Percentiles rank a stretch among this genome's conserved stretches.
Evolutionary conservation across 2,329 filamentous ascomycete species (phyloP).

Genomic region (Dendryphion nanum): DNA sequence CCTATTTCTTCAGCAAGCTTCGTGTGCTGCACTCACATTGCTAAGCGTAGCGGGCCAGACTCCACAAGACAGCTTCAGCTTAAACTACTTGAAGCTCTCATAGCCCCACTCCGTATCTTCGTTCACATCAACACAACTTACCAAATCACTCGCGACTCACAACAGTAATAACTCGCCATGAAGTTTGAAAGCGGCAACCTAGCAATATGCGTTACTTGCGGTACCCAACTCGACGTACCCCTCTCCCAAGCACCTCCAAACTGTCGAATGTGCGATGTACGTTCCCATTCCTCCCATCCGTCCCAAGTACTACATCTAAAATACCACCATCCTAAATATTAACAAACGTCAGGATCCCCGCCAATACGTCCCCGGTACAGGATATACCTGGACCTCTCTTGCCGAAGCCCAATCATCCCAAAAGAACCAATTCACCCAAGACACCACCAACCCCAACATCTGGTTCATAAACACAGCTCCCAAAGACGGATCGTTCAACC

Average conservation of each 20-base stretch:
- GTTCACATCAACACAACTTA: not conserved
- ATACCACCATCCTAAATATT: slow-evolving; percentile 6
- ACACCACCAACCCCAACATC: slow-evolving; percentile 45
- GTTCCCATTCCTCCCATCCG: slow-evolving; percentile 10
- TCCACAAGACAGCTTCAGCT: not conserved
- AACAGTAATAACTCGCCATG: slow-evolving; percentile 15
- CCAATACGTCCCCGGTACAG: slow-evolving; percentile 64
- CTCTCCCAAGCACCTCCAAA: slow-evolving; percentile 50
- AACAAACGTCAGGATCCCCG: slow-evolving; percentile 52
- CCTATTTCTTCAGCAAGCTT: too few species aligned
- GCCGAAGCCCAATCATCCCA: slow-evolving; percentile 44
- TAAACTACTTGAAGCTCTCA: slow-evolving; percentile 2
- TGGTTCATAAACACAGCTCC: slow-evolving; percentile 47
- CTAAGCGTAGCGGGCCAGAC: slow-evolving; percentile 5
- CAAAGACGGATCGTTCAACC: slow-evolving; percentile 24
- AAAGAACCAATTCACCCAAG: slow-evolving; percentile 55
- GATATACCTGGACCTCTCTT: slow-evolving; percentile 67
- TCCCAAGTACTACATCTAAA: slow-evolving; percentile 2
- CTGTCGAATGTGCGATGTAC: slow-evolving; percentile 73
- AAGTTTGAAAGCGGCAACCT: slow-evolving; percentile 37
- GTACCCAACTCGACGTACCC: slow-evolving; percentile 64
- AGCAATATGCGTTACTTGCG: slow-evolving; percentile 67
- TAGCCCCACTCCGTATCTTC: not conserved
- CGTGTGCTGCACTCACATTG: too few species aligned
- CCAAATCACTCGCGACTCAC: not conserved